Conservation (phyloP, 345 rosid genomes). For the Eucalyptus cladocalyx region DNA sequence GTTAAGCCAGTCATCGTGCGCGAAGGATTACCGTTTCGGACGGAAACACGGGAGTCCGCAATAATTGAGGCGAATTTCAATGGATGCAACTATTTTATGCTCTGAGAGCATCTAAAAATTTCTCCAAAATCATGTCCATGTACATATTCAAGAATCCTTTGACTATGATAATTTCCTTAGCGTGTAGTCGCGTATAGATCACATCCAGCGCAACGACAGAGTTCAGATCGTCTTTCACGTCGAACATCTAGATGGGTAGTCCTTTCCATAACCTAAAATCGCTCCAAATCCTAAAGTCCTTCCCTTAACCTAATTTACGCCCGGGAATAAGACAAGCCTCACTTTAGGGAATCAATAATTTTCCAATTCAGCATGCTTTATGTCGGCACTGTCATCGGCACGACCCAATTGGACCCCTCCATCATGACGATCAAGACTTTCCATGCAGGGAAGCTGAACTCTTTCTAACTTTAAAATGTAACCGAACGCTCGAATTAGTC, state of each 20-base stretch:
- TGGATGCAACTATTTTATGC: background rate
- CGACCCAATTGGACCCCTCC: background rate
- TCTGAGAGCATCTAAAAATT: background rate
- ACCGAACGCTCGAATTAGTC: background rate
- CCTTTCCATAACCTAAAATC: background rate
- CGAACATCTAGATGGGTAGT: background rate
- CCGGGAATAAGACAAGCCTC: background rate
- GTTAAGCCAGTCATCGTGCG: background rate
- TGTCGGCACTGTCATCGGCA: background rate
- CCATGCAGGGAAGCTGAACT: background rate
- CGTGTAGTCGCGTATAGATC: background rate
- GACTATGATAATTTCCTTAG: background rate
- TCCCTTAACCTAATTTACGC: background rate
- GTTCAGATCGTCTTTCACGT: background rate
- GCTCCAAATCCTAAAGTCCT: background rate
- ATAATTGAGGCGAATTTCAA: background rate
- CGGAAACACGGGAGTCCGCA: background rate
- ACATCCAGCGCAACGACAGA: background rate
- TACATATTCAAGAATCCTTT: background rate
- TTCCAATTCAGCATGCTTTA: background rate
- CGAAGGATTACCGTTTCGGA: background rate
- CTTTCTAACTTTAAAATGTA: background rate
- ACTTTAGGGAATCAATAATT: background rate
- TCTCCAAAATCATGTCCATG: background rate
- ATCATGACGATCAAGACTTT: background rate